A percentile compares a stretch with the other conserved stretches of the same genome.
These are phyloP conservation scores for Aspergillus carbonarius DNA, from an alignment of 2,329 filamentous ascomycete genomes.

Conservation along the genomic window DNA sequence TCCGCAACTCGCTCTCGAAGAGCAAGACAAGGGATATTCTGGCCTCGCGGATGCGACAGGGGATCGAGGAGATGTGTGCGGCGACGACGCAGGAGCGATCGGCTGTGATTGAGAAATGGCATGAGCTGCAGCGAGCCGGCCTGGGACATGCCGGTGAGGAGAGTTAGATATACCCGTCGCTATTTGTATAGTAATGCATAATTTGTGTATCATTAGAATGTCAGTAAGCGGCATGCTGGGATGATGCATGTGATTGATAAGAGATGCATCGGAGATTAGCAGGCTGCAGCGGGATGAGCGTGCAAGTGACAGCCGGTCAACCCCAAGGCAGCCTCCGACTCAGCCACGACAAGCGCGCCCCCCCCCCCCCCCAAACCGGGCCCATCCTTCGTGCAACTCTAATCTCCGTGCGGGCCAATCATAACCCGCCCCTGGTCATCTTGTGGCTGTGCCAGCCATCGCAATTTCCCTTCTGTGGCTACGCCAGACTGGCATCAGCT, in stretches of 20 bases:
- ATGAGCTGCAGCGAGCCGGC: conserved; percentile 8
- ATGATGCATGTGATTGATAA: not conserved
- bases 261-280: too few species aligned
- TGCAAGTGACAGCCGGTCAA: too few species aligned
- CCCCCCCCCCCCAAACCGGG: not conserved
- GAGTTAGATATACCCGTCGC: not conserved
- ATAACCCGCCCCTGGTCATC: not conserved
- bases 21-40: conserved; percentile 29
- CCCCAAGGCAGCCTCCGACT: not conserved
- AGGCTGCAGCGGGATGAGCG: too few species aligned
- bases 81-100: conserved; percentile 23
- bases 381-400: not conserved
- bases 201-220: too few species aligned
- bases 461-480: not conserved
- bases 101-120: conserved; percentile 21
- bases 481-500: not conserved
- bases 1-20: conserved; percentile 28
- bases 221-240: not conserved
- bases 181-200: not conserved
- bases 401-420: not conserved
- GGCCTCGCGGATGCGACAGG: conserved; percentile 28
- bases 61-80: conserved; percentile 27
- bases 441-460: not conserved
- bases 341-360: too few species aligned
- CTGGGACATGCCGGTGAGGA: not conserved